Evolutionary conservation across 805 yeast genomes (phyloP).

Genomic region (Citeromyces matritensis): DNA sequence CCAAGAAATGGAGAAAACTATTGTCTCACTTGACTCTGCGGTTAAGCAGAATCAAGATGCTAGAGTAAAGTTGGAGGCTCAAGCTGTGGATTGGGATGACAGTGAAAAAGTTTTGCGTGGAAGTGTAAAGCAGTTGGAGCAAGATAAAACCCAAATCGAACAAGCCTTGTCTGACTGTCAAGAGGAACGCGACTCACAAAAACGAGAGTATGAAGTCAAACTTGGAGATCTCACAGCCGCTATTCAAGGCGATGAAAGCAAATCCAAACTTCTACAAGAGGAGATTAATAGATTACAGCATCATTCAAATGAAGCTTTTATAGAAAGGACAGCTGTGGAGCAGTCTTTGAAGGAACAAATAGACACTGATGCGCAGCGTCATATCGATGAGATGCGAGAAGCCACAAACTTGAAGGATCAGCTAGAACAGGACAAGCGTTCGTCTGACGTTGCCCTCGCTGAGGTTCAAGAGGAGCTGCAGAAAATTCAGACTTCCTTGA

Average conservation of each 20-base stretch:
- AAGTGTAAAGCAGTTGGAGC: conserved; percentile 5
- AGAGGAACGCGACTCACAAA: conserved; percentile 16
- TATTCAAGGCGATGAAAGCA: no score
- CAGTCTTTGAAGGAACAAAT: no score
- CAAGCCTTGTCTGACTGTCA: neutral
- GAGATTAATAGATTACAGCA: no score
- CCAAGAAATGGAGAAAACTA: conserved; percentile 11
- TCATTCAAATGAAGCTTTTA: no score
- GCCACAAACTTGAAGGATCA: no score
- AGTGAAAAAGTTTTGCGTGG: conserved; percentile 8
- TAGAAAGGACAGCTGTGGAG: no score
- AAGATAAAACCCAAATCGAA: conserved; percentile 1
- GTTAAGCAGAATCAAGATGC: conserved; percentile 3
- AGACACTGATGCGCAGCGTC: no score
- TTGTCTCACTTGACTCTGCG: conserved; percentile 3
- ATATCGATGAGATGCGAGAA: no score
- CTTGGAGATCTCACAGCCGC: conserved; percentile 13
- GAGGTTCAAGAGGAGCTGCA: neutral
- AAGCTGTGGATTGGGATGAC: conserved; percentile 3
- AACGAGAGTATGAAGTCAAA: conserved; percentile 16
- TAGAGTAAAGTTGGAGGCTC: neutral
- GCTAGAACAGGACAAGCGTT: no score
- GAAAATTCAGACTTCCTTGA: neutral
- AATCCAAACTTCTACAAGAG: no score
- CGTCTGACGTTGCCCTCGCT: no score